Conservation (phyloP, 768 basidiomycete species). For the Leucocoprinus leucothites region DNA sequence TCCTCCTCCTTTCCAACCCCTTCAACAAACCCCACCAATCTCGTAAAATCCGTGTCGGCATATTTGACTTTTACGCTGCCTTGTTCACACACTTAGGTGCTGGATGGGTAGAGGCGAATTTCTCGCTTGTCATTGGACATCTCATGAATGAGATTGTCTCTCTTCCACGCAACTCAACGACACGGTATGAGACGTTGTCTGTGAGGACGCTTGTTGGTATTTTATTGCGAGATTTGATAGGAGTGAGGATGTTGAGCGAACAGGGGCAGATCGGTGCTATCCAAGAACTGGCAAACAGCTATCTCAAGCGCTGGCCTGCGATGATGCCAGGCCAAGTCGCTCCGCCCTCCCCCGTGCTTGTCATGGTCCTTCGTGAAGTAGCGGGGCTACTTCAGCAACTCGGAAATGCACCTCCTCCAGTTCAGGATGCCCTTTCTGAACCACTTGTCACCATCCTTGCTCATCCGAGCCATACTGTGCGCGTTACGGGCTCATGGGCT, state of each 20-base stretch:
- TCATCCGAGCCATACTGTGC: slow-evolving; percentile 86
- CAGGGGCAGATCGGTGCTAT: slow-evolving; percentile 92
- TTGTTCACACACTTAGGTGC: slow-evolving; percentile 74
- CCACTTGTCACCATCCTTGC: slow-evolving; percentile 81
- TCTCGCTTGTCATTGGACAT: slow-evolving; percentile 74
- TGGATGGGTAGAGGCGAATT: slow-evolving; percentile 79
- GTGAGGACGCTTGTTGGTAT: slow-evolving; percentile 72
- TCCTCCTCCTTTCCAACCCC: slow-evolving; percentile 70
- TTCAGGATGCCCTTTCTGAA: slow-evolving; percentile 87
- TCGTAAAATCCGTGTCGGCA: slow-evolving; percentile 74
- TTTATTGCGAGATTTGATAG: slow-evolving; percentile 82
- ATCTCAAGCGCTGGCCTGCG: slow-evolving; percentile 90
- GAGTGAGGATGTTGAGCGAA: slow-evolving; percentile 85
- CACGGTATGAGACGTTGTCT: slow-evolving; percentile 73
- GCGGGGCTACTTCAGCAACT: slow-evolving; percentile 84
- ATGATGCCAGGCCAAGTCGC: slow-evolving; percentile 83
- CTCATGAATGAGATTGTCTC: slow-evolving; percentile 76
- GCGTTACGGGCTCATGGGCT: slow-evolving; percentile 83
- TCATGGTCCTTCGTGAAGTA: slow-evolving; percentile 77
- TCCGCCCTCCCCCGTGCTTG: slow-evolving; percentile 64
- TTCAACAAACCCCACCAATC: slow-evolving; percentile 74
- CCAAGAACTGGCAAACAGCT: slow-evolving; percentile 76
- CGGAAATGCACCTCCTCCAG: slow-evolving; percentile 87
- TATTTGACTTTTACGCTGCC: slow-evolving; percentile 86
- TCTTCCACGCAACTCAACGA: slow-evolving; percentile 46